Evolutionary conservation across 495 filamentous ascomycete species (phyloP).

Genomic region (Daldinia bambusicola): DNA sequence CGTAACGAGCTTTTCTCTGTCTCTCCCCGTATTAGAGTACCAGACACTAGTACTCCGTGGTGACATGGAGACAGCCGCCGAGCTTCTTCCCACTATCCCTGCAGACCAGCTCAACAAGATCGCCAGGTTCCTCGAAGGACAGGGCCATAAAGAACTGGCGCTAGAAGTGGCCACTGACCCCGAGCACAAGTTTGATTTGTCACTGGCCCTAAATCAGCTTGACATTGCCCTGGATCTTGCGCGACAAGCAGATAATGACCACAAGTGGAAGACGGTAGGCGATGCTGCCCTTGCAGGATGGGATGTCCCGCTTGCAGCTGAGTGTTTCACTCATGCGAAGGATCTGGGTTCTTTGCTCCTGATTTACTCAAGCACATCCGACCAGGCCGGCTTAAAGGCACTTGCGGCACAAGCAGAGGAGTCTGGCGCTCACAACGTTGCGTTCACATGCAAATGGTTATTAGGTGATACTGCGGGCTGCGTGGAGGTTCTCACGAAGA

Average conservation of each 20-base stretch:
- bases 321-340: conserved; percentile 90
- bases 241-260: conserved; percentile 82
- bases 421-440: conserved; percentile 86
- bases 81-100: conserved; percentile 83
- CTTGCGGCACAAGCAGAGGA: conserved; percentile 78
- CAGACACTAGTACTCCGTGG: conserved; percentile 94
- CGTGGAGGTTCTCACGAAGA: conserved; percentile 79
- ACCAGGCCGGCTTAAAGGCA: conserved; percentile 74
- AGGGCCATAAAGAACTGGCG: conserved; percentile 94
- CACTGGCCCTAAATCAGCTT: conserved; percentile 83
- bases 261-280: conserved; percentile 97
- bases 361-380: conserved; percentile 81
- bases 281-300: conserved; percentile 88
- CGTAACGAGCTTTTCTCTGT: conserved; percentile 89
- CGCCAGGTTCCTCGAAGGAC: conserved; percentile 96
- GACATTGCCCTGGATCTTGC: conserved; percentile 88
- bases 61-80: conserved; percentile 92
- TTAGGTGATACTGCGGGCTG: conserved; percentile 84
- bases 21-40: conserved; percentile 94
- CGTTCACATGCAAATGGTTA: conserved; percentile 91
- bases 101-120: conserved; percentile 96
- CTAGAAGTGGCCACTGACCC: conserved; percentile 95
- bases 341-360: conserved; percentile 90
- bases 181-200: conserved; percentile 96
- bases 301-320: conserved; percentile 87